Evolutionary conservation across 805 yeast species (phyloP).

Genomic region (Starmerella apis): DNA sequence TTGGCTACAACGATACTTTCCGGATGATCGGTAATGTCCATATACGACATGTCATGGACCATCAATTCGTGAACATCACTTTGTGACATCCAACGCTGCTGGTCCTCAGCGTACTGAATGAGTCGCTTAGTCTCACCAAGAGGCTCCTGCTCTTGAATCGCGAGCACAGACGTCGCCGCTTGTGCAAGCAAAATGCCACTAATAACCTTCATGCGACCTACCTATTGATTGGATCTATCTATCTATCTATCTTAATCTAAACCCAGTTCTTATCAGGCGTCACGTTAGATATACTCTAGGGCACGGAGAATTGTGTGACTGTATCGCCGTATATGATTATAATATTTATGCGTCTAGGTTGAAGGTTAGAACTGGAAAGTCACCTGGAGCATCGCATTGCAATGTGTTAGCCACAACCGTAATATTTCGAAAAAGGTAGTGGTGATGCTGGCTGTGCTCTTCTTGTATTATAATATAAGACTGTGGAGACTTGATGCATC

Average conservation of each 20-base stretch:
- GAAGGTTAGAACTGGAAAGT: too few species aligned
- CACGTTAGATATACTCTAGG: neutral
- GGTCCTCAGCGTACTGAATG: neutral
- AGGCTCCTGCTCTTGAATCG: neutral
- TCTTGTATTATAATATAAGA: too few species aligned
- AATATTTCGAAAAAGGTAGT: too few species aligned
- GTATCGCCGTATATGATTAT: too few species aligned
- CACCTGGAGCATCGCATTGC: too few species aligned
- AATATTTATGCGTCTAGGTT: too few species aligned
- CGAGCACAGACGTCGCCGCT: too few species aligned
- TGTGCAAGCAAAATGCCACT: neutral
- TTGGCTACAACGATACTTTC: neutral
- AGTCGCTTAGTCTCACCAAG: neutral
- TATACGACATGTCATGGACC: neutral
- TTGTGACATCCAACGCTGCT: neutral
- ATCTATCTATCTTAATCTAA: neutral
- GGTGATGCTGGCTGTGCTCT: too few species aligned
- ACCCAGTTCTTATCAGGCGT: neutral
- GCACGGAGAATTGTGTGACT: neutral
- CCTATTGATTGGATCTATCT: too few species aligned
- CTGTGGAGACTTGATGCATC: too few species aligned
- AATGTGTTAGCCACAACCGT: too few species aligned
- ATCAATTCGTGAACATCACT: neutral
- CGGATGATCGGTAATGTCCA: conserved; percentile 8
- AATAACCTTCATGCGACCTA: neutral